phyloP scores from a whole-genome alignment of 257 asterid species.

The Solanum neorickii region DNA sequence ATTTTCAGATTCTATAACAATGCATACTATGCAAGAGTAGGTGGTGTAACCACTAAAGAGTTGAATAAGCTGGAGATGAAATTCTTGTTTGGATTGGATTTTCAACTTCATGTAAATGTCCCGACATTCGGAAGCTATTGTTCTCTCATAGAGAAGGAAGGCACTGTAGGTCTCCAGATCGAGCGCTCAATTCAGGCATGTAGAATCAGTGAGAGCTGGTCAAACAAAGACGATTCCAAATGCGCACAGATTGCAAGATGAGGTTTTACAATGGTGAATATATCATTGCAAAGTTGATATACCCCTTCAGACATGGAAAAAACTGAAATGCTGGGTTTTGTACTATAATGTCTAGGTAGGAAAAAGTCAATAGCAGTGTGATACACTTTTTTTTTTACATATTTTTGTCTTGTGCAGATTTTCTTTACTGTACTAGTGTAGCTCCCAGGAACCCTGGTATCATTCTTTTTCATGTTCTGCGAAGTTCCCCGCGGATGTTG shows the following conservation, averaged over 20 bases:
- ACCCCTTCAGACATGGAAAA: not conserved
- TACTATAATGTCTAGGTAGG: not conserved
- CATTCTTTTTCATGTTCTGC: not conserved
- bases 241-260: slow-evolving; percentile 39
- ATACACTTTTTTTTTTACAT: not conserved
- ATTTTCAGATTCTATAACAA: slow-evolving; percentile 70
- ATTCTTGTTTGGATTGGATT: slow-evolving; percentile 61
- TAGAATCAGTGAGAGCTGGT: slow-evolving; percentile 50
- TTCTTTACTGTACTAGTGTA: not conserved
- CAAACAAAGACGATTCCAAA: slow-evolving; percentile 51
- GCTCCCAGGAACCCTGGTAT: not conserved
- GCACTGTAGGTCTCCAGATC: slow-evolving; percentile 17
- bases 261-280: not conserved
- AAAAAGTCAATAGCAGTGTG: not conserved
- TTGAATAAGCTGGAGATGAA: slow-evolving; percentile 77
- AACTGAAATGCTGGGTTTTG: not conserved
- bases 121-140: slow-evolving; percentile 61
- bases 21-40: slow-evolving; percentile 84
- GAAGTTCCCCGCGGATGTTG: not conserved
- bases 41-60: slow-evolving; percentile 74
- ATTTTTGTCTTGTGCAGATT: not conserved
- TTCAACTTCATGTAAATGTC: slow-evolving; percentile 50
- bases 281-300: not conserved
- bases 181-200: slow-evolving; percentile 55
- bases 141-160: slow-evolving; percentile 44